Evolutionary conservation across 2,329 filamentous ascomycete genomes (phyloP), one percentile per base, ranked within the genome.

Genomic region (Ophiostoma populinum): DNA sequence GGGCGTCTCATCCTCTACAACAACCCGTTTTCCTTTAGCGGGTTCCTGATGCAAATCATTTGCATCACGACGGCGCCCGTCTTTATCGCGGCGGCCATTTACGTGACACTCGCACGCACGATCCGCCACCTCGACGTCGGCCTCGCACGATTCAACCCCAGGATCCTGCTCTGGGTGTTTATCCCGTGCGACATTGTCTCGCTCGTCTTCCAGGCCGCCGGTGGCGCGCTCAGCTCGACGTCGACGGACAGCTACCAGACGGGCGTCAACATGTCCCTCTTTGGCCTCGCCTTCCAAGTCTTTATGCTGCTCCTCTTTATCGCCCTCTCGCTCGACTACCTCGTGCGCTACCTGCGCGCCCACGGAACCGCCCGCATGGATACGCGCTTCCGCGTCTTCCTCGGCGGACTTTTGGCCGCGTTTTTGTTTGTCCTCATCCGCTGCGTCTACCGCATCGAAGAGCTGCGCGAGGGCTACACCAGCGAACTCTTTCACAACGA

Each of bases 21-120:
- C 29, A 67, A 78, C 45, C 69, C 71, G 0, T 79, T 73, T 47
- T 57, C 49, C 32, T 65, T 74, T 47, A 47, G 48, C 10, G 69
- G 62, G 7, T 80, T 80, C 48, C 62, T 78, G 49, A 62, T 77
- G n/a, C 70, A 80, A 48, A 75, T 77, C 42, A 56, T 67, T 40
- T 74, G 68, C 51, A 58, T 79, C 34, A 69, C 63, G 44, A 63
- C 64, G 29, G 62, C 55, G 0, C 64, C 64, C 8, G 65, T 68
- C 36, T 72, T 68, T 50, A 62, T 66, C 46, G 62, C 68, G 19
- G 75, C 74, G 0, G 70, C 70, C 39, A 71, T 80, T 47, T 80
- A 80, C 49, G 63, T 79, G 36, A 75, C 69, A 20, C 59, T 77
- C 5, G 32, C 43, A 2, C 30, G 39, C n/a, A 41, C 39, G 13